Percentiles rank a stretch among this genome's conserved stretches.
Conservation (phyloP, 139 green algal species). For the Haematococcus sp. region DNA sequence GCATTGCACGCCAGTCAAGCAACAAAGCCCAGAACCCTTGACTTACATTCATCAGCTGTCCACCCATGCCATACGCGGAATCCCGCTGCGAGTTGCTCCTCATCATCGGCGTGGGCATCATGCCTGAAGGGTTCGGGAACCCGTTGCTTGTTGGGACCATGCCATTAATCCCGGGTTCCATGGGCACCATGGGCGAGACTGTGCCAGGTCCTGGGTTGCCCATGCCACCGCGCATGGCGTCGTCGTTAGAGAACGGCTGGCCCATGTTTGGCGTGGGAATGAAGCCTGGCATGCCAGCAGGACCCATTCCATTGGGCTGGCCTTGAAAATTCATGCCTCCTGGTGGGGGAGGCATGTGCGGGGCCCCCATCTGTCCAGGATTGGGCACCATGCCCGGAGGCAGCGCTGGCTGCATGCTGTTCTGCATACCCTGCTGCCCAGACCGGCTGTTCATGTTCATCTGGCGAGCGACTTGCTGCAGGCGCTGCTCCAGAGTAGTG, state of each 20-base stretch:
- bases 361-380: conserved; percentile 1
- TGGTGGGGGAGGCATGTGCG: no score
- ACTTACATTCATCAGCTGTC: no score
- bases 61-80: no score
- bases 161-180: no score
- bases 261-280: background rate
- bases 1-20: no score
- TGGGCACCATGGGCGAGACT: background rate
- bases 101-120: conserved; percentile 20
- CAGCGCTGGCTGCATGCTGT: conserved; percentile 11
- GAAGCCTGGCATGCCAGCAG: background rate
- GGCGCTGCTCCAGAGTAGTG: conserved; percentile 76
- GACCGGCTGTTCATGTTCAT: background rate
- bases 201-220: background rate
- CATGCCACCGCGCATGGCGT: background rate
- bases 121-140: background rate
- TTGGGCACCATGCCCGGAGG: conserved; percentile 11
- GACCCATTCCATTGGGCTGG: background rate
- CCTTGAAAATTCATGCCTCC: background rate
- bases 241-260: background rate
- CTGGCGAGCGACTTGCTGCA: conserved; percentile 71
- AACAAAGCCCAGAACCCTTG: no score
- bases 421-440: conserved; percentile 6
- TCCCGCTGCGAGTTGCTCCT: no score
- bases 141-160: background rate